Conservation (phyloP, 805 yeast species). For the Maudiozyma bulderi region DNA sequence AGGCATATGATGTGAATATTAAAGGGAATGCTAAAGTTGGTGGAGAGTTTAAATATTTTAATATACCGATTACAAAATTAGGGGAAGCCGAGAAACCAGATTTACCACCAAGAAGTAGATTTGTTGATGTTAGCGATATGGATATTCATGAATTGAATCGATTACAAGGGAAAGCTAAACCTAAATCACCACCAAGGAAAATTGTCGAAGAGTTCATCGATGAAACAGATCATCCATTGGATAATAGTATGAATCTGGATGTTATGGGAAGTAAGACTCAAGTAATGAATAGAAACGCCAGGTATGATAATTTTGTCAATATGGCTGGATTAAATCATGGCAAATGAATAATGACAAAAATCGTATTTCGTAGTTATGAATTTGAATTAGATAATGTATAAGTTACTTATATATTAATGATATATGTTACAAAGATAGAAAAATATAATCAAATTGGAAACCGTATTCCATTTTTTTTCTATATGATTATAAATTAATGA, state of each 20-base stretch:
- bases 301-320: constrained; percentile 16
- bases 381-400: background rate
- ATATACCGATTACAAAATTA: constrained; percentile 20
- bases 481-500: constrained; percentile 18
- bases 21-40: background rate
- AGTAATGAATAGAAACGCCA: constrained; percentile 3
- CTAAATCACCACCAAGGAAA: background rate
- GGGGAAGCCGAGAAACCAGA: background rate
- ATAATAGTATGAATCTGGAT: background rate
- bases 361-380: too few species aligned
- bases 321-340: constrained; percentile 6
- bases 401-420: too few species aligned
- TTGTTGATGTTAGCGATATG: background rate
- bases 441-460: too few species aligned
- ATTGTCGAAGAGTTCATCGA: background rate
- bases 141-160: background rate
- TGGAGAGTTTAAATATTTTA: constrained; percentile 18
- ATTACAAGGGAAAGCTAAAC: background rate
- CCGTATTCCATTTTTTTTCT: too few species aligned
- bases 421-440: too few species aligned
- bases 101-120: background rate
- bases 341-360: too few species aligned
- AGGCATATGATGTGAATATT: background rate
- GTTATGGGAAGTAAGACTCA: constrained; percentile 1
- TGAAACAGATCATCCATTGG: background rate